Evolutionary conservation across 2,329 filamentous ascomycete genomes (phyloP).

Genomic region (Myotisia sp.): DNA sequence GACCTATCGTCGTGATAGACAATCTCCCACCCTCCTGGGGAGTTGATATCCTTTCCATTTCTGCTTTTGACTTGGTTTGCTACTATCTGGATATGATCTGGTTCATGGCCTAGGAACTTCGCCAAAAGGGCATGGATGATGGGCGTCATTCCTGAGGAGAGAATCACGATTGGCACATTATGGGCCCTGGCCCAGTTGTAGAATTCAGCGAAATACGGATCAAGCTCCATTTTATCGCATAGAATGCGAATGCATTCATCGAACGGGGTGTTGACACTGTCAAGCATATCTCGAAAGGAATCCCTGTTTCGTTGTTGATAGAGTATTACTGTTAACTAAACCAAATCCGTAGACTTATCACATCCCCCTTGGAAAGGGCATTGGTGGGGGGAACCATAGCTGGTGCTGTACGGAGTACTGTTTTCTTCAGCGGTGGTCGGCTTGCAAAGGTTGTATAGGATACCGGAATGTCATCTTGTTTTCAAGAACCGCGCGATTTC

Average conservation of each 20-base stretch:
- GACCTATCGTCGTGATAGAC: conserved; percentile 74
- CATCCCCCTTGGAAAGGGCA: too few relatives aligned
- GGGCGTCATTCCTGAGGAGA: conserved; percentile 85
- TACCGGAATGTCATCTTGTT: conserved; percentile 57
- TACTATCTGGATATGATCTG: conserved; percentile 71
- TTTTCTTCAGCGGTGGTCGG: too few relatives aligned
- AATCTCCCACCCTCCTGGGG: conserved; percentile 75
- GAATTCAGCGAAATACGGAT: conserved; percentile 78
- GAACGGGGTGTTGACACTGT: conserved; percentile 68
- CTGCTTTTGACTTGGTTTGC: conserved; percentile 62
- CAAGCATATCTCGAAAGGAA: conserved; percentile 82
- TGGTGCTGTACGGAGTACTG: neutral
- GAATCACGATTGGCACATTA: conserved; percentile 81
- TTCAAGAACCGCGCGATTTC: conserved; percentile 64
- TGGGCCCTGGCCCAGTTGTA: conserved; percentile 66
- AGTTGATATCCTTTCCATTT: conserved; percentile 59
- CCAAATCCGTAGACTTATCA: too few relatives aligned
- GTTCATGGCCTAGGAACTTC: conserved; percentile 65
- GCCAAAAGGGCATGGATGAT: conserved; percentile 74
- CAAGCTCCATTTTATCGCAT: conserved; percentile 69
- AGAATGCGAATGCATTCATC: conserved; percentile 67
- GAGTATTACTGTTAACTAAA: too few relatives aligned
- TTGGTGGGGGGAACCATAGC: neutral
- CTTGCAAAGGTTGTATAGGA: too few relatives aligned
- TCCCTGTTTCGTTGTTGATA: too few relatives aligned